Percentiles rank a stretch among this genome's conserved stretches.
Conservation (phyloP, 345 rosid species). For the Punica granatum region DNA sequence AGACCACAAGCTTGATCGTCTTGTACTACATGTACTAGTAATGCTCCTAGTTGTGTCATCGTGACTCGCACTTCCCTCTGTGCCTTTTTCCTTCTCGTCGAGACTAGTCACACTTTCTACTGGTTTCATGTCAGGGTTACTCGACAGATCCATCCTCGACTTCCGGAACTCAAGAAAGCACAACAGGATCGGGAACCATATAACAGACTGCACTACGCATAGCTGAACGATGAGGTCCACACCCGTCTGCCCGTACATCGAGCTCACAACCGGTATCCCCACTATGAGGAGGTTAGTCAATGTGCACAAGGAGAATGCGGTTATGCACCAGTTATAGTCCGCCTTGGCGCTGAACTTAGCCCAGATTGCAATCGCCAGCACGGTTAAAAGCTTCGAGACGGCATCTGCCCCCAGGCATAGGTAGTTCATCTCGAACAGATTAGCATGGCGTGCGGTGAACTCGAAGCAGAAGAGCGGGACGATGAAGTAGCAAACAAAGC, state of each 20-base stretch:
- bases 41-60: constrained; percentile 4
- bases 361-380: too few relatives aligned
- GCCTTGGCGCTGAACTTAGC: too few relatives aligned
- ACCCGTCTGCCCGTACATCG: constrained; percentile 67
- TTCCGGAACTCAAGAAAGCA: constrained; percentile 60
- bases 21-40: too few relatives aligned
- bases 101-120: not conserved
- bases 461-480: too few relatives aligned
- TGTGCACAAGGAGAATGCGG: constrained; percentile 27
- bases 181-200: constrained; percentile 72
- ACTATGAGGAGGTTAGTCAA: constrained; percentile 62
- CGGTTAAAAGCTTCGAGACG: too few relatives aligned
- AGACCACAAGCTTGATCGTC: too few relatives aligned
- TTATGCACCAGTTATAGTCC: too few relatives aligned
- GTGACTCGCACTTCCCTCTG: constrained; percentile 17
- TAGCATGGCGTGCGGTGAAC: constrained; percentile 8
- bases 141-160: constrained; percentile 11
- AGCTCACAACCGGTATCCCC: constrained; percentile 58
- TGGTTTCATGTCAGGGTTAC: not conserved
- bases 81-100: constrained; percentile 15
- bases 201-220: constrained; percentile 51
- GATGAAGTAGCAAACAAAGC: too few relatives aligned
- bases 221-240: constrained; percentile 77
- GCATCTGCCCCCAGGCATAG: too few relatives aligned
- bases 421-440: too few relatives aligned